A percentile compares a stretch with the other conserved stretches of the same genome.
Evolutionary conservation across 352 stramenopile genomes (phyloP).

Genomic region (Pythium chondricola): DNA sequence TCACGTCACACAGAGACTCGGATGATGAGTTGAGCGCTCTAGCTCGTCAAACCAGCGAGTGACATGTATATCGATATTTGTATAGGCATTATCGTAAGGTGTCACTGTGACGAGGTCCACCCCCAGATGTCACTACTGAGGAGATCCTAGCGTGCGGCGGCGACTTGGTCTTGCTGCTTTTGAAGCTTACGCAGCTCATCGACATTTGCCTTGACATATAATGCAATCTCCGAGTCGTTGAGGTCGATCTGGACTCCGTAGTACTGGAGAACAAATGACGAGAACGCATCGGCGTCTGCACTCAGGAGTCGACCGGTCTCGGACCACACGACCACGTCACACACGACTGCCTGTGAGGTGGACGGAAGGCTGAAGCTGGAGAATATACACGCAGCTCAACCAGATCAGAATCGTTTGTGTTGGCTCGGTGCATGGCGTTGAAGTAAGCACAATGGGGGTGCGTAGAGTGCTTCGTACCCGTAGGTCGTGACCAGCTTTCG

Average conservation of each 20-base stretch:
- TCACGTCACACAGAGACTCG: too few relatives aligned
- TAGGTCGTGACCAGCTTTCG: constrained; percentile 38
- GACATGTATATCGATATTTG: neutral
- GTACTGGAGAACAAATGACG: constrained; percentile 45
- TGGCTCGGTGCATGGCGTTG: neutral
- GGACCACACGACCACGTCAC: constrained; percentile 61
- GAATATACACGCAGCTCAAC: neutral
- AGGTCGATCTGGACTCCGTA: constrained; percentile 67
- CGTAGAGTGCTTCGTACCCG: constrained; percentile 23
- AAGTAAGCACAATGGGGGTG: neutral
- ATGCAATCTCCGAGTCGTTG: constrained; percentile 46
- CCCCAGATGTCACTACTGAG: too few relatives aligned
- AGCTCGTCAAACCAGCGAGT: constrained; percentile 3
- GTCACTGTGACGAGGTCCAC: neutral
- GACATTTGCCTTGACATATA: constrained; percentile 68
- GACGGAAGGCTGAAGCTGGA: constrained; percentile 30
- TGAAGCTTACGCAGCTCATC: constrained; percentile 46
- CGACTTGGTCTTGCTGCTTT: constrained; percentile 7
- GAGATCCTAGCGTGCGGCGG: too few relatives aligned
- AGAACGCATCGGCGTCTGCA: constrained; percentile 59
- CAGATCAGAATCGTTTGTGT: constrained; percentile 3
- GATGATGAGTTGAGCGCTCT: too few relatives aligned
- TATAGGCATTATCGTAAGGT: neutral
- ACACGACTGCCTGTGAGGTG: constrained; percentile 39
- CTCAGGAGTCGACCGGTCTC: constrained; percentile 56